Base-by-base conservation (phyloP, 164 flowering plant genomes). In the Sedum album region DNA sequence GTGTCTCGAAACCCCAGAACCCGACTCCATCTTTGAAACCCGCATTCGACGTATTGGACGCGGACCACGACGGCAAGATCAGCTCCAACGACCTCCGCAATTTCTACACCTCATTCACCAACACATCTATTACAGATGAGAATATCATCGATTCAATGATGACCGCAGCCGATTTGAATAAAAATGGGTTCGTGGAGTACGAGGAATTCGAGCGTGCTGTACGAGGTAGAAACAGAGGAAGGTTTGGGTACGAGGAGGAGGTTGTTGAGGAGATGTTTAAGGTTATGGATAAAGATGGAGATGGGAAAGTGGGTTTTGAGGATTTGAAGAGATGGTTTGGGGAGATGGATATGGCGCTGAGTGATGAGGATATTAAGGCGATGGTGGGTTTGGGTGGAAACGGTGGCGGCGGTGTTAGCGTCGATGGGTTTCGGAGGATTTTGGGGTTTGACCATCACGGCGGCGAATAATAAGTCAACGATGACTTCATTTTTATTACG, bases 41-140 rank as follows among this genome's bases (percentile, higher is more conserved):
- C 26, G 98, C 93, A 0, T 94, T 94, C 78, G 85, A 87, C 41
- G 82, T 84, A 0, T 75, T 94, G 21, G 99, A 94, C 80, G 76
- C 77, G 17, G 99, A 94, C 78, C 80, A 77, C n/a, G 99, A 94
- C 73, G 97, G 99, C 2, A 86, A 79, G 73, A 94, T 94, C 51
- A 84, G 96, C 83, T 30, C 48, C n/a, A 85, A 88, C 49, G 99
- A 94, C 31, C 89, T 94, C 38, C 78, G 79, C 1, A 20, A 77
- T 0, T 86, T 88, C 71, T 88, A 86, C 82, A 65, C 76, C 0
- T 79, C 75, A 14, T 63, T 72, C 46, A 30, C 75, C 8, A 44
- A 64, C 60, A 28, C 21, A 31, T 20, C 68, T 9, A 26, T 36
- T 0, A 72, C 72, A 11, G 80, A 70, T 18, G 95, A 87, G 0